These are phyloP conservation scores for Geotrichum cucujoidarum DNA, from an alignment of 1,139 yeast genomes.

Conservation along the genomic window DNA sequence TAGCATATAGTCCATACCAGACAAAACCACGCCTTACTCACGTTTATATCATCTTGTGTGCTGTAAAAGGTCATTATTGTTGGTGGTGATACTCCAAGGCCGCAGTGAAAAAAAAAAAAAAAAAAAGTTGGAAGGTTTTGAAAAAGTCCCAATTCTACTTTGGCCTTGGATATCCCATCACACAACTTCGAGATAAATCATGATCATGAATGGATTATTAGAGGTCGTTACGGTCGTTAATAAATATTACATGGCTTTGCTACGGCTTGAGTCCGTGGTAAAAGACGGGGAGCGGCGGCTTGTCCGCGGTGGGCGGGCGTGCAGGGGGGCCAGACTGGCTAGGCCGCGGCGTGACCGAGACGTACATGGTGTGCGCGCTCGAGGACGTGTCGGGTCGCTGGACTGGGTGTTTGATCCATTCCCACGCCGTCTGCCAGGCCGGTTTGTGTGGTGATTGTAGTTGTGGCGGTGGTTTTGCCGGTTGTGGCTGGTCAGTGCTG, in stretches of 20 bases:
- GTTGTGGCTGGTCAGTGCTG: too few species aligned
- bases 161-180: too few species aligned
- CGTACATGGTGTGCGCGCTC: conserved; percentile 11
- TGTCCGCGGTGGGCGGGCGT: too few species aligned
- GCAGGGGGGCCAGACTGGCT: too few species aligned
- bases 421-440: neutral
- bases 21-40: neutral
- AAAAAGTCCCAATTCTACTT: too few species aligned
- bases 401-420: conserved; percentile 14
- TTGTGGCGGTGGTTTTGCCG: neutral
- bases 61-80: conserved; percentile 14
- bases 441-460: neutral
- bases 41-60: conserved; percentile 7
- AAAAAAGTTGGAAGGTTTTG: too few species aligned
- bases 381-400: conserved; percentile 14
- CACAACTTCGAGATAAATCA: too few species aligned
- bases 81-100: too few species aligned
- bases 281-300: neutral
- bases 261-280: neutral
- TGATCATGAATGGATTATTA: too few species aligned
- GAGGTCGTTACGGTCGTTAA: neutral
- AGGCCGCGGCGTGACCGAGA: neutral
- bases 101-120: too few species aligned
- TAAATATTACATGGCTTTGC: neutral
- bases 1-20: neutral